Evolutionary conservation across 108 stramenopile species (phyloP).

Genomic region (Mediolabrus comicus): DNA sequence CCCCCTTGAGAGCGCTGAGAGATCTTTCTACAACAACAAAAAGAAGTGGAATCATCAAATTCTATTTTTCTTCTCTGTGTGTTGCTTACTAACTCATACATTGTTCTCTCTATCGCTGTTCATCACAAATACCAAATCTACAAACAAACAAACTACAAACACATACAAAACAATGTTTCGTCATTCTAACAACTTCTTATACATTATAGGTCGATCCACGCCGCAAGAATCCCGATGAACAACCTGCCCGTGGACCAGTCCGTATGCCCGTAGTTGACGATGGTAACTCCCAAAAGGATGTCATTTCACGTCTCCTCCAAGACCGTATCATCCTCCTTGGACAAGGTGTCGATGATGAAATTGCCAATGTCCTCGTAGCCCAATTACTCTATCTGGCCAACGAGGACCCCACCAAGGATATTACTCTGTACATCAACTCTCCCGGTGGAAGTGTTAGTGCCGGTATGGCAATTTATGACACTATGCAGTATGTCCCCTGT

Average conservation of each 20-base stretch:
- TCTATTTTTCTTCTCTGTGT: no score
- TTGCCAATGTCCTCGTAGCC: conserved; percentile 90
- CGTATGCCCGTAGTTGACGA: conserved; percentile 75
- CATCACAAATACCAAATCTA: no score
- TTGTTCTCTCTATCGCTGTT: neutral
- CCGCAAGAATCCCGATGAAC: conserved; percentile 78
- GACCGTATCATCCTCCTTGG: conserved; percentile 93
- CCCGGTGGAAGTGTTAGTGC: conserved; percentile 91
- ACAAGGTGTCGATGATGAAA: conserved; percentile 90
- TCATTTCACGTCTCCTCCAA: conserved; percentile 90
- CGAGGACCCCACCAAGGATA: conserved; percentile 90
- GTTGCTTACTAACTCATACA: no score
- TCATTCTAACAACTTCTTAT: neutral
- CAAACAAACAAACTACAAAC: neutral
- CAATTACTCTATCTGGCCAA: conserved; percentile 93
- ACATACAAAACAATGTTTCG: neutral
- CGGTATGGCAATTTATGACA: conserved; percentile 96
- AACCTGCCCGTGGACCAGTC: conserved; percentile 51
- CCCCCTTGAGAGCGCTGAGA: no score
- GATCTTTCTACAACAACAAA: no score
- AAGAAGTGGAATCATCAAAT: no score
- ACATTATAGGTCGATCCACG: conserved; percentile 73
- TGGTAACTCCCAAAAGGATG: conserved; percentile 88
- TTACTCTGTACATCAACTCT: conserved; percentile 94
- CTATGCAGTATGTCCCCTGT: conserved; percentile 96